Percentiles rank a stretch among this genome's conserved stretches.
Conservation (phyloP, 1,284 basidiomycete species). For the Laetiporus sulphureus region DNA sequence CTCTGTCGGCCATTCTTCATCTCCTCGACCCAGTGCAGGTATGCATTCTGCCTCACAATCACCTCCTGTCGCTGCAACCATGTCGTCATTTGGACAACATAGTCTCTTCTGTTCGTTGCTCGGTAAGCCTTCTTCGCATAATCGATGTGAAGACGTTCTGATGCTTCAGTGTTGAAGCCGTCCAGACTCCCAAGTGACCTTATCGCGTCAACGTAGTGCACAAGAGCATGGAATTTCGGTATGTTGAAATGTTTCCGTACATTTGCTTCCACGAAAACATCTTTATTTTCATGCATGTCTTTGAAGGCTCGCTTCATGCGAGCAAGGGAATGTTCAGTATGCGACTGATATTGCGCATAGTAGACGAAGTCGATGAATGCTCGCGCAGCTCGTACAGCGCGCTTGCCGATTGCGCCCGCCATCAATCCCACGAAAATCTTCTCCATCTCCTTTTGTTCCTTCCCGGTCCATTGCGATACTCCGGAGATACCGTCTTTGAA, state of each 20-base stretch:
- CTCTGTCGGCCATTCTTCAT: too few species aligned
- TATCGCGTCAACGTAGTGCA: not conserved
- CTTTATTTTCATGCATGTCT: not conserved
- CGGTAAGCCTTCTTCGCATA: not conserved
- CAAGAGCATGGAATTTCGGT: not conserved
- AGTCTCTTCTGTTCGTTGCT: not conserved
- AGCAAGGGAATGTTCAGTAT: not conserved
- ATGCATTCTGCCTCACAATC: not conserved
- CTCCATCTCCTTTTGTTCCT: slow-evolving; percentile 20
- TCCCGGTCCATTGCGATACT: slow-evolving; percentile 21
- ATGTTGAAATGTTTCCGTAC: not conserved
- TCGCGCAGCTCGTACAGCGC: not conserved
- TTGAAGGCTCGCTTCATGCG: not conserved
- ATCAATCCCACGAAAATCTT: slow-evolving; percentile 17
- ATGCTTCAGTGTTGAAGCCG: not conserved
- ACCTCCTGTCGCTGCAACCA: slow-evolving; percentile 5
- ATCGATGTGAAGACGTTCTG: not conserved
- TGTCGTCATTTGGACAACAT: not conserved
- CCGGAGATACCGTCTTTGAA: slow-evolving; percentile 20
- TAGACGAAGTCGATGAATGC: not conserved
- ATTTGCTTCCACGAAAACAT: not conserved
- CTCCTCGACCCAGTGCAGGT: slow-evolving; percentile 1
- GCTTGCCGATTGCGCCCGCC: slow-evolving; percentile 8
- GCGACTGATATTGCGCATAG: not conserved
- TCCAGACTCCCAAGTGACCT: not conserved